Evolutionary conservation across 805 yeast species (phyloP).

Genomic region (Ogataea paradorogensis): DNA sequence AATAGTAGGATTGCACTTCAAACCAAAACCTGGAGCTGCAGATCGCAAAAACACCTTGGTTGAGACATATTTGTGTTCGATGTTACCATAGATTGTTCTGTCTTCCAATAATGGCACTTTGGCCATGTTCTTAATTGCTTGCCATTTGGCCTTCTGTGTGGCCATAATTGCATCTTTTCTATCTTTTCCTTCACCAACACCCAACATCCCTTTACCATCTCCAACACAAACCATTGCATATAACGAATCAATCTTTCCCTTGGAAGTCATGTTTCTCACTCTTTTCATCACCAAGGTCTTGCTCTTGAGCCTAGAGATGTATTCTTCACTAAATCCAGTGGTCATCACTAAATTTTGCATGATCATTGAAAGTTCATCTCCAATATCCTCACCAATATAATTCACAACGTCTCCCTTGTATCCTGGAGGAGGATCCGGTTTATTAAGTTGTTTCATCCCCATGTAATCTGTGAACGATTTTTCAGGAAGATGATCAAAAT

Average conservation of each 20-base stretch:
- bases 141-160: slow-evolving; percentile 82
- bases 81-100: slow-evolving; percentile 83
- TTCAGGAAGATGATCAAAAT: slow-evolving; percentile 59
- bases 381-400: slow-evolving; percentile 21
- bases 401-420: slow-evolving; percentile 25
- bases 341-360: slow-evolving; percentile 44
- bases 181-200: slow-evolving; percentile 93
- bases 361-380: slow-evolving; percentile 23
- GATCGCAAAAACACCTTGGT: slow-evolving; percentile 77
- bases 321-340: slow-evolving; percentile 64
- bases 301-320: slow-evolving; percentile 57
- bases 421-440: slow-evolving; percentile 19
- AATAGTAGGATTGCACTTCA: slow-evolving; percentile 85
- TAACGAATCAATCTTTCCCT: slow-evolving; percentile 82
- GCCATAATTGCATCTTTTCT: slow-evolving; percentile 74
- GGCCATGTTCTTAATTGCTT: slow-evolving; percentile 81
- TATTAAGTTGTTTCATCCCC: slow-evolving; percentile 21
- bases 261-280: slow-evolving; percentile 87
- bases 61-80: slow-evolving; percentile 83
- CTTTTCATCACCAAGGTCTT: slow-evolving; percentile 71
- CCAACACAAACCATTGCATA: slow-evolving; percentile 89
- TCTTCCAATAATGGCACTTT: slow-evolving; percentile 85
- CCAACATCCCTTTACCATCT: slow-evolving; percentile 89
- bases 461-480: slow-evolving; percentile 22
- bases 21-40: slow-evolving; percentile 91